Conservation (phyloP, 2,329 filamentous ascomycete genomes). For the Fonsecaea multimorphosa region DNA sequence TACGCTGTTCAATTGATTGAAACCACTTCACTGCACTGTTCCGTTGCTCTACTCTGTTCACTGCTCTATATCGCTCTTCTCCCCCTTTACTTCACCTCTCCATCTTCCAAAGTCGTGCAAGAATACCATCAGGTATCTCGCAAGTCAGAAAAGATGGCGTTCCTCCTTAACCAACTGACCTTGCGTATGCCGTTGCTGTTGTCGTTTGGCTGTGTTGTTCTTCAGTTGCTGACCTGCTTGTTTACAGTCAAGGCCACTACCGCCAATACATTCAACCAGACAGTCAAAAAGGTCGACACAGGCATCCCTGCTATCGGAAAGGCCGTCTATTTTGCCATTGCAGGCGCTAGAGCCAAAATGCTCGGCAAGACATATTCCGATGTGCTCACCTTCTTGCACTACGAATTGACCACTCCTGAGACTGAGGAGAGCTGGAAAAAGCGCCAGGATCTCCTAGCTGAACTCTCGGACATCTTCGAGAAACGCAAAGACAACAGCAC, state of each 20-base stretch:
- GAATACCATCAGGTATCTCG: conserved; percentile 16
- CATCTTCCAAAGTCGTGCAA: neutral
- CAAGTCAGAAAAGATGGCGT: conserved; percentile 13
- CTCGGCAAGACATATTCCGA: conserved; percentile 32
- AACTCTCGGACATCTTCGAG: conserved; percentile 36
- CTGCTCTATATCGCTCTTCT: conserved; percentile 5
- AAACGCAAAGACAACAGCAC: conserved; percentile 30
- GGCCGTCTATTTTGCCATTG: conserved; percentile 27
- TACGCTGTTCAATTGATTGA: neutral
- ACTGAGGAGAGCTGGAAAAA: conserved; percentile 39
- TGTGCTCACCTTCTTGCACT: conserved; percentile 34
- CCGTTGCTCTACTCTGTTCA: conserved; percentile 1
- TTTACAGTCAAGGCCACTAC: conserved; percentile 15
- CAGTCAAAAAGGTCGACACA: conserved; percentile 26
- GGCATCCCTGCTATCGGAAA: conserved; percentile 26
- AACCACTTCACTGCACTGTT: neutral
- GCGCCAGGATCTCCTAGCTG: conserved; percentile 35
- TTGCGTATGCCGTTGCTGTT: conserved; percentile 17
- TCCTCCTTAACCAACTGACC: conserved; percentile 11
- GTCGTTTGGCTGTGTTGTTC: neutral
- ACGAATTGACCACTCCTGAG: conserved; percentile 35
- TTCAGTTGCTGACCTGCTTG: conserved; percentile 15
- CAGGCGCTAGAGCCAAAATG: conserved; percentile 35
- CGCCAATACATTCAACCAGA: conserved; percentile 4
- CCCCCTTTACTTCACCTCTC: neutral